phyloP scores from a whole-genome alignment of 345 rosid genomes.

The Corchorus capsularis region DNA sequence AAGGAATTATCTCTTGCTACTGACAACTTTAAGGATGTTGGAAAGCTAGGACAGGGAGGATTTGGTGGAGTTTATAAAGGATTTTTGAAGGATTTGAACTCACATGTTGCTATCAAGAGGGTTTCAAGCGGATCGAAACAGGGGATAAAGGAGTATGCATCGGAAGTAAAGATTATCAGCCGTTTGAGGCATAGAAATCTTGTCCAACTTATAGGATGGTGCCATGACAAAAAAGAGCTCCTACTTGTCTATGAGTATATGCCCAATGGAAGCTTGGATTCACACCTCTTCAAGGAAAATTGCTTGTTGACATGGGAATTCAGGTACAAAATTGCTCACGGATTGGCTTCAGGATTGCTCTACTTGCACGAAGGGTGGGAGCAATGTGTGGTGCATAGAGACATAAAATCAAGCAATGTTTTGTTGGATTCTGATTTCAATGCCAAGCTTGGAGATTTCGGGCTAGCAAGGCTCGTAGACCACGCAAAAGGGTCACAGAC shows the following conservation, averaged over 20 bases:
- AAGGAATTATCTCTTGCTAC: slow-evolving; percentile 9
- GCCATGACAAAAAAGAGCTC: slow-evolving; percentile 43
- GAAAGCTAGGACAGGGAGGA: slow-evolving; percentile 30
- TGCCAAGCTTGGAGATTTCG: slow-evolving; percentile 43
- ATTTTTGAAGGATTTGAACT: not conserved
- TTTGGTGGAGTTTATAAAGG: slow-evolving; percentile 33
- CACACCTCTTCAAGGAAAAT: slow-evolving; percentile 15
- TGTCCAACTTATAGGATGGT: slow-evolving; percentile 50
- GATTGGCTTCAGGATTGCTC: slow-evolving; percentile 28
- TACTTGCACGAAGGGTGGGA: slow-evolving; percentile 37
- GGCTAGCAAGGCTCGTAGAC: slow-evolving; percentile 33
- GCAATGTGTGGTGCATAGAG: slow-evolving; percentile 31
- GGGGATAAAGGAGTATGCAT: slow-evolving; percentile 28
- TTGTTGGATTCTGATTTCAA: slow-evolving; percentile 34
- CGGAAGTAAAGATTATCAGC: slow-evolving; percentile 22
- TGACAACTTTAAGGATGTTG: not conserved
- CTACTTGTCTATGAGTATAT: slow-evolving; percentile 50
- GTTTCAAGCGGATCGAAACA: slow-evolving; percentile 15
- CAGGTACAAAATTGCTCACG: slow-evolving; percentile 26
- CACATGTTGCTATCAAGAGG: slow-evolving; percentile 24
- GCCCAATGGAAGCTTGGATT: slow-evolving; percentile 47
- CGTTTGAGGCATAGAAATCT: slow-evolving; percentile 49
- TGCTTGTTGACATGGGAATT: slow-evolving; percentile 27
- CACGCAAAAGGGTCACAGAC: slow-evolving; percentile 21
- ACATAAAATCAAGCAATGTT: slow-evolving; percentile 38